Evolutionary conservation across 2,329 filamentous ascomycete species (phyloP), one percentile per base, ranked within the genome.

Genomic region (Grosmannia penicillata): DNA sequence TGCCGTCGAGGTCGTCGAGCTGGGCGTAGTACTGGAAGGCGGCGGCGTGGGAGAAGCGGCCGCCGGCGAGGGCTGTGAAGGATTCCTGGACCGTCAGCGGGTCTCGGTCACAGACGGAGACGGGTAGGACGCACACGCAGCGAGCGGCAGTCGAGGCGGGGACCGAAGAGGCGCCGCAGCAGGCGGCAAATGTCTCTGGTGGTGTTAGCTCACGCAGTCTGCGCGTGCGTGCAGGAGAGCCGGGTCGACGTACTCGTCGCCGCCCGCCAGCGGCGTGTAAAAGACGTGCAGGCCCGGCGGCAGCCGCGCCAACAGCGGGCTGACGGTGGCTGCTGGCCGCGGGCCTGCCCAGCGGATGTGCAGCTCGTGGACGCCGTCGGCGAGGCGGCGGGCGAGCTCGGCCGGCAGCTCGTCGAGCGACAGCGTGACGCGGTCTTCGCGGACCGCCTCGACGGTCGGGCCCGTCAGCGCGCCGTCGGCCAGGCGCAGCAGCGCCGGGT

Each of bases 211-310:
- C 22, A 14, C 31, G 37, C 27, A 45, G 27, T n/a, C n/a, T n/a
- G n/a, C n/a, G n/a, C 13, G 14, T 11, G 26, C 26, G 19, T 18
- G 19, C 24, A 30, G 18, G 14, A 24, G 25, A 11, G 14, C 17
- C 26, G 34, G 3, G 7, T 8, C 8, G 14, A 10, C 11, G 11
- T 13, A 13, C 10, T 8, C n/a, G 17, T 30, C 18, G 14, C 39
- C 27, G 10, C 6, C 37, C 26, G 15, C 22, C 21, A n/a, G 32
- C 1, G 81, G 80, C 0, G 79, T 82, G 53, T 78, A 86, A 49
- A 82, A 82, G 21, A 86, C 63, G 61, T 95, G 86, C 18, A 96
- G 61, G 3, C 89, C 89, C 1, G 87, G 78, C 2, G 84, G 76
- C 13, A 86, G 57, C 42, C 82, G 72, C 37, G 85, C 85, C 31